Conservation (phyloP, 345 rosid species). For the Arabidopsis arenosa region DNA sequence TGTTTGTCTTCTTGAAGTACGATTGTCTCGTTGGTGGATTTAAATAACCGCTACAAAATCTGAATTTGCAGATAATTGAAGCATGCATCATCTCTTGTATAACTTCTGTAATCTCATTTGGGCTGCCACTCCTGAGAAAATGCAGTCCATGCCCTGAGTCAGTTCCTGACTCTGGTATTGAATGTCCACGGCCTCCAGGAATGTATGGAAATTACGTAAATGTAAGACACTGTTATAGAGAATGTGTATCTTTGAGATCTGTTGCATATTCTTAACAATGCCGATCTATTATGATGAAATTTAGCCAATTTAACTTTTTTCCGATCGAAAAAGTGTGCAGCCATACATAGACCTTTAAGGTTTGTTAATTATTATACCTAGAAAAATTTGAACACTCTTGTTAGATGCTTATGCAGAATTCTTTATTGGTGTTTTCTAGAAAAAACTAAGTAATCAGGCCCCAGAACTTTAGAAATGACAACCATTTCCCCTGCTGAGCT, state of each 20-base stretch:
- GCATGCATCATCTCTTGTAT: slow-evolving; percentile 90
- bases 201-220: slow-evolving; percentile 94
- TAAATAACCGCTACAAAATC: not conserved
- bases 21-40: slow-evolving; percentile 26
- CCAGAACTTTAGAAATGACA: slow-evolving; percentile 7
- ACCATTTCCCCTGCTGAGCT: slow-evolving; percentile 7
- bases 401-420: slow-evolving; percentile 20
- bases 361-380: slow-evolving; percentile 5
- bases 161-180: slow-evolving; percentile 72
- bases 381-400: slow-evolving; percentile 1
- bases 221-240: slow-evolving; percentile 55
- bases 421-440: slow-evolving; percentile 12
- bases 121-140: slow-evolving; percentile 84
- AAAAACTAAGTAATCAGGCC: not conserved
- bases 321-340: slow-evolving; percentile 1
- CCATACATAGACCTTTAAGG: not conserved
- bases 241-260: slow-evolving; percentile 9
- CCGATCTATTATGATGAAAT: slow-evolving; percentile 21
- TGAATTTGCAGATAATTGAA: slow-evolving; percentile 76
- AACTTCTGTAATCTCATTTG: slow-evolving; percentile 89
- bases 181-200: slow-evolving; percentile 93
- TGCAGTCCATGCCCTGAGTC: slow-evolving; percentile 93
- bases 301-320: slow-evolving; percentile 9
- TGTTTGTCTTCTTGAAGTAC: slow-evolving; percentile 10
- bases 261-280: slow-evolving; percentile 18